Evolutionary conservation across 371 early-diverging fungal species (phyloP).

Genomic region (Smittium mucronatum): DNA sequence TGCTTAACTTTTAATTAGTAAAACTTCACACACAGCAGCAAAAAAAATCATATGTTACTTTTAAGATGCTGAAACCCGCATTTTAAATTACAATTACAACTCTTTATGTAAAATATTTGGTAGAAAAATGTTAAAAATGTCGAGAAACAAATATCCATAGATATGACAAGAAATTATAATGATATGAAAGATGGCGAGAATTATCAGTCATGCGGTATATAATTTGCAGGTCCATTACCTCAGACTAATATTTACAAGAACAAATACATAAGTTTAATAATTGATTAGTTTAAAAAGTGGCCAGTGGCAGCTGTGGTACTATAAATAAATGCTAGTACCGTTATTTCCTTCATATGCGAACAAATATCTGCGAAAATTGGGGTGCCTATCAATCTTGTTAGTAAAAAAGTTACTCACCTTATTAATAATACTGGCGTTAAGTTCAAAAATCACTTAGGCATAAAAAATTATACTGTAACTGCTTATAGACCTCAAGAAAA

Average conservation of each 20-base stretch:
- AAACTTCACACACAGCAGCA: background rate
- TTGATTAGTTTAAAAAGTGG: conserved; percentile 11
- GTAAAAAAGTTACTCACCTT: conserved; percentile 8
- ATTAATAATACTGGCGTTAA: background rate
- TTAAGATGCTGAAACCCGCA: background rate
- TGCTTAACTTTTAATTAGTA: background rate
- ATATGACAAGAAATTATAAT: background rate
- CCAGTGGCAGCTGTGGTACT: conserved; percentile 9
- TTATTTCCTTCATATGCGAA: conserved; percentile 6
- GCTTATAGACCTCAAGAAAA: conserved; percentile 12
- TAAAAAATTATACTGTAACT: conserved; percentile 9
- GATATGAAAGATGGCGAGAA: background rate
- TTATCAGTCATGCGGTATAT: conserved; percentile 4
- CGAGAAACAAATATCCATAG: background rate
- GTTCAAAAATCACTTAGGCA: background rate
- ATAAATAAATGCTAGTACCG: background rate
- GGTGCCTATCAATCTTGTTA: conserved; percentile 1
- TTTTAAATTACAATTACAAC: background rate
- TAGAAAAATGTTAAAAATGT: background rate
- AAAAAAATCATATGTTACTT: background rate
- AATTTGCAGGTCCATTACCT: conserved; percentile 10
- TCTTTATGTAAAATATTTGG: background rate
- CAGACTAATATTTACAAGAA: background rate
- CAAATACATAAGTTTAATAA: conserved; percentile 6
- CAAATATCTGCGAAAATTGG: conserved; percentile 10